Evolutionary conservation across 441 rosid genomes (phyloP).

Genomic region (Theobroma grandiflorum): DNA sequence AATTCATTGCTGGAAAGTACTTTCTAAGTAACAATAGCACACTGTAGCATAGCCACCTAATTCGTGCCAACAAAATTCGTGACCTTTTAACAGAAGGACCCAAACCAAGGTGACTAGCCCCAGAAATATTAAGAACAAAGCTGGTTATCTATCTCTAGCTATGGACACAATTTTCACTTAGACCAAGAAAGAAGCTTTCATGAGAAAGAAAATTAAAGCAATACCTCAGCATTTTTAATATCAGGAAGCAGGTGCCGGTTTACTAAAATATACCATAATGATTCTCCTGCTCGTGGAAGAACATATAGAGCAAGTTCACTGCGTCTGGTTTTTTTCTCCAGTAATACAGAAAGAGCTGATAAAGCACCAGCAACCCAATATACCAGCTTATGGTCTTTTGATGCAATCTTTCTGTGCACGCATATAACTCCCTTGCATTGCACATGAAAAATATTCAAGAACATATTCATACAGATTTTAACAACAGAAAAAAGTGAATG

Average conservation of each 20-base stretch:
- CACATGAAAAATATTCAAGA: slow-evolving; percentile 35
- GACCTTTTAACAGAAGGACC: not conserved
- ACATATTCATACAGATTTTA: not conserved
- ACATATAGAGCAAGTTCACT: slow-evolving; percentile 96
- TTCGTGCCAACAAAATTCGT: not conserved
- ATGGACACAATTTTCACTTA: not conserved
- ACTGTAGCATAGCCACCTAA: not conserved
- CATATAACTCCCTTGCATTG: slow-evolving; percentile 80
- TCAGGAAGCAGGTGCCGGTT: slow-evolving; percentile 89
- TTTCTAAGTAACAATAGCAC: not conserved
- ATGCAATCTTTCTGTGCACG: slow-evolving; percentile 81
- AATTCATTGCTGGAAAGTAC: not conserved
- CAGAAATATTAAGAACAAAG: not conserved
- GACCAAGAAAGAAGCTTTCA: slow-evolving; percentile 5
- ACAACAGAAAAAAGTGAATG: slow-evolving; percentile 8
- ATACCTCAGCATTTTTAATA: slow-evolving; percentile 93
- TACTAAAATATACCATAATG: slow-evolving; percentile 92
- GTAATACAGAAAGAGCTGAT: slow-evolving; percentile 86
- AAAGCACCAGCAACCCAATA: slow-evolving; percentile 94
- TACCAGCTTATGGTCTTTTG: slow-evolving; percentile 90
- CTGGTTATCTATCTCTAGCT: not conserved
- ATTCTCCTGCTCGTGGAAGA: slow-evolving; percentile 97
- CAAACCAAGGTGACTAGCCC: not conserved
- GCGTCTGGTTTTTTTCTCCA: slow-evolving; percentile 94
- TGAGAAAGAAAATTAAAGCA: slow-evolving; percentile 9